A percentile compares a stretch with the other conserved stretches of the same genome.
phyloP scores from a whole-genome alignment of 192 early-diverging fungal species.

The Coemansia sp. region DNA sequence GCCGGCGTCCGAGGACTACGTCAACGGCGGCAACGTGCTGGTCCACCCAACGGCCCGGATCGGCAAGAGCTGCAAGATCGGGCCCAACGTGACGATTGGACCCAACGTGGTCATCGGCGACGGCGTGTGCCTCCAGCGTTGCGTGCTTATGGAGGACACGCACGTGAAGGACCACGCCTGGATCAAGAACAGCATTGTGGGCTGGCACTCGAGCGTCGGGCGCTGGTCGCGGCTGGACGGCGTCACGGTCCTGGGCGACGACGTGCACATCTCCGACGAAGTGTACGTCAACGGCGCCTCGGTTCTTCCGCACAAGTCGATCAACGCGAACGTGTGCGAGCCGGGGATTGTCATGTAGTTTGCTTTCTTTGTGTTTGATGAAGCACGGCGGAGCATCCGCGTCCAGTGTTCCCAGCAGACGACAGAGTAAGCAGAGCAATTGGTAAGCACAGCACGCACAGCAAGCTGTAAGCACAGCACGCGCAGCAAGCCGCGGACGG shows the following conservation, averaged over 20 bases:
- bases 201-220: conserved; percentile 94
- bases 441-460: too few species aligned
- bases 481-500: too few species aligned
- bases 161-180: conserved; percentile 85
- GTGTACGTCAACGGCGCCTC: conserved; percentile 92
- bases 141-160: conserved; percentile 81
- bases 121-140: conserved; percentile 86
- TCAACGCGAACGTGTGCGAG: conserved; percentile 81
- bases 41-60: conserved; percentile 88
- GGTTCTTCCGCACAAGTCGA: conserved; percentile 95
- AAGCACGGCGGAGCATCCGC: too few species aligned
- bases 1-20: conserved; percentile 59
- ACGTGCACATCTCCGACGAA: conserved; percentile 92
- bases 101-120: conserved; percentile 86
- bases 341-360: conserved; percentile 96
- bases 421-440: too few species aligned
- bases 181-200: conserved; percentile 86
- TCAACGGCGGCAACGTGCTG: conserved; percentile 84
- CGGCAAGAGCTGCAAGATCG: conserved; percentile 94
- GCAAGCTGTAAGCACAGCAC: too few species aligned
- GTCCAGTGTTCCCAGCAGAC: too few species aligned
- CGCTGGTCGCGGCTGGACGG: conserved; percentile 94
- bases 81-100: conserved; percentile 95
- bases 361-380: too few species aligned
- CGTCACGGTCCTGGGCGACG: conserved; percentile 92